These are phyloP conservation scores for Barnettozyma botsteinii DNA, from an alignment of 805 yeast genomes.

Conservation along the genomic window DNA sequence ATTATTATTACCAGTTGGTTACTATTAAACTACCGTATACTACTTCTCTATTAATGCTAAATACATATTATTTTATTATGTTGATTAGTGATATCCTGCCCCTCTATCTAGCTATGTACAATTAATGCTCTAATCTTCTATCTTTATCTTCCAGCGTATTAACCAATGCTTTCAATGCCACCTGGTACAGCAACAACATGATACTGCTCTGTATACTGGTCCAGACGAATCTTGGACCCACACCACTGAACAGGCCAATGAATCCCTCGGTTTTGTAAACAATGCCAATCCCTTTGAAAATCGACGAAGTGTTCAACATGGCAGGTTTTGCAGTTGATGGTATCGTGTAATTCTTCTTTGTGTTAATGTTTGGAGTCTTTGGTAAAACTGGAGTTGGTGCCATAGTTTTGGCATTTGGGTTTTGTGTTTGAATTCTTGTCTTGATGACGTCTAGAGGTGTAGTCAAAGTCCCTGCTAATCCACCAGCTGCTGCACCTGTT, in stretches of 20 bases:
- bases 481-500: slow-evolving; percentile 96
- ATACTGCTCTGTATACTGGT: slow-evolving; percentile 92
- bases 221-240: slow-evolving; percentile 96
- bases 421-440: slow-evolving; percentile 89
- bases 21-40: too few relatives aligned
- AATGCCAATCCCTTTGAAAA: slow-evolving; percentile 43
- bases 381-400: slow-evolving; percentile 7
- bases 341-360: slow-evolving; percentile 27
- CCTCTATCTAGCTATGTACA: neutral
- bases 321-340: slow-evolving; percentile 18
- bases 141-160: slow-evolving; percentile 6
- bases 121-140: slow-evolving; percentile 2
- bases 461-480: slow-evolving; percentile 80
- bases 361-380: slow-evolving; percentile 2
- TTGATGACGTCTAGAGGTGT: slow-evolving; percentile 91
- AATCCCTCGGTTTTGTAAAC: slow-evolving; percentile 73
- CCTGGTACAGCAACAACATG: slow-evolving; percentile 85
- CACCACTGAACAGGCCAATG: slow-evolving; percentile 82
- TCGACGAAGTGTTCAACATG: slow-evolving; percentile 35
- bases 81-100: neutral
- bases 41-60: too few relatives aligned
- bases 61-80: neutral
- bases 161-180: slow-evolving; percentile 47
- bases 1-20: too few relatives aligned
- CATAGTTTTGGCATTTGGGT: slow-evolving; percentile 23